Evolutionary conservation across 164 flowering plant genomes (phyloP), one percentile per base, ranked within the genome.

Genomic region (Brasenia schreberi): DNA sequence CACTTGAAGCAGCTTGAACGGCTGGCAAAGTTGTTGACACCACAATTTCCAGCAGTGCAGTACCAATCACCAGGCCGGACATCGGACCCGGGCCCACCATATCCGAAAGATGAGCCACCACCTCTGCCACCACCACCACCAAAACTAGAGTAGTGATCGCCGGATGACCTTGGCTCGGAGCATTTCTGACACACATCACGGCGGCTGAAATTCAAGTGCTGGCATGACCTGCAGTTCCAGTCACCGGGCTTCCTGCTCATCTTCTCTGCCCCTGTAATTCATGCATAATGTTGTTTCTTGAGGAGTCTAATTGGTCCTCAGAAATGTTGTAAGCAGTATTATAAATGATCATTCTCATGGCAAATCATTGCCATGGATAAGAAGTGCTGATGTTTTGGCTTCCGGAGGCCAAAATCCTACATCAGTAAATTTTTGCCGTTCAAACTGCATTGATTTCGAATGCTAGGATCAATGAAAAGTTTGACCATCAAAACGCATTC

Each of bases 61-160:
- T 92, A 94, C 99, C 99, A 94, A 67, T 94, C 99, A 0, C 99
- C 99, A 0, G 99, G 99, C 64, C 96, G 79, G 39, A 92, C 97
- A 27, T 89, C 96, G 0, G 98, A 84, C n/a, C 97, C 96, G 39
- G 70, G 68, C 64, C 85, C 83, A 61, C 84, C 85, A 14, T 49
- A 49, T 14, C 56, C 56, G 42, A 83, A 86, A 0, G 92, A 70
- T 2, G 79, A 73, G 0, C 79, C 80, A 0, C 82, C 73, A 5
- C 77, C 49, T n/a, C 85, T 49, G 11, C 87, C 84, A 0, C 84
- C 83, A 61, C 70, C 79, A 44, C 83, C 68, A 4, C 82, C 92
- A 42, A 64, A 82, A 7, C 63, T 23, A 23, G 33, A 7, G 33
- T 18, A 61, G 19, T 14, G 18, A 68, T 78, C 88, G n/a, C 66